Conservation (phyloP, 2,329 filamentous ascomycete species). For the Colletotrichum neosansevieriae region DNA sequence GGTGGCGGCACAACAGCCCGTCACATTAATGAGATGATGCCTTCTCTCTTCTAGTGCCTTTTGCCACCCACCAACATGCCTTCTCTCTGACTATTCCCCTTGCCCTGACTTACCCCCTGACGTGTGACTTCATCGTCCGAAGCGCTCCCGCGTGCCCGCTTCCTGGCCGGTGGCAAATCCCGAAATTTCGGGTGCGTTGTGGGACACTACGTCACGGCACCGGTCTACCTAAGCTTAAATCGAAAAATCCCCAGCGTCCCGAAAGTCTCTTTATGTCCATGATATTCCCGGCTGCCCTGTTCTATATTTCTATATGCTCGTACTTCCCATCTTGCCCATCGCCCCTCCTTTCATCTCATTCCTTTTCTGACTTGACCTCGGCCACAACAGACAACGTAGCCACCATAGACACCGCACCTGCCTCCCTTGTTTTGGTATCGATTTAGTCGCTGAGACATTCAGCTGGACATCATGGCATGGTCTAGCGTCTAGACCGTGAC, state of each 20-base stretch:
- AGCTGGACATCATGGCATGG: constrained; percentile 5
- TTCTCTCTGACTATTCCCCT: background rate
- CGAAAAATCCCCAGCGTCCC: constrained; percentile 2
- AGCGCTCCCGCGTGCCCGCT: constrained; percentile 8
- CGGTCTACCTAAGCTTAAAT: constrained; percentile 29
- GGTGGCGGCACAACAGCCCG: constrained; percentile 3
- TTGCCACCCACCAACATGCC: no score
- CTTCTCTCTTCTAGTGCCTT: no score
- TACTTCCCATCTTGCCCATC: background rate
- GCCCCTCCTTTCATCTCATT: background rate
- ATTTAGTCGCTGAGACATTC: constrained; percentile 7
- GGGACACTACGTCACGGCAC: constrained; percentile 36
- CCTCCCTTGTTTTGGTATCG: background rate
- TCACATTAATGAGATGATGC: constrained; percentile 32
- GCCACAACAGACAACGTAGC: background rate
- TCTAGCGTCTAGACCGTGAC: background rate
- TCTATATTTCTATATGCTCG: background rate
- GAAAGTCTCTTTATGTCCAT: constrained; percentile 7
- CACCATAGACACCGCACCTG: background rate
- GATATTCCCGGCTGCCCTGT: constrained; percentile 6
- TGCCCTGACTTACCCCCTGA: background rate
- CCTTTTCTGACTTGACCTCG: background rate
- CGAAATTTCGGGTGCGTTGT: constrained; percentile 24
- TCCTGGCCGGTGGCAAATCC: constrained; percentile 22
- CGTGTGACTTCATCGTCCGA: constrained; percentile 25